Evolutionary conservation across 2,329 filamentous ascomycete species (phyloP).

Genomic region (Blumeria graminis): DNA sequence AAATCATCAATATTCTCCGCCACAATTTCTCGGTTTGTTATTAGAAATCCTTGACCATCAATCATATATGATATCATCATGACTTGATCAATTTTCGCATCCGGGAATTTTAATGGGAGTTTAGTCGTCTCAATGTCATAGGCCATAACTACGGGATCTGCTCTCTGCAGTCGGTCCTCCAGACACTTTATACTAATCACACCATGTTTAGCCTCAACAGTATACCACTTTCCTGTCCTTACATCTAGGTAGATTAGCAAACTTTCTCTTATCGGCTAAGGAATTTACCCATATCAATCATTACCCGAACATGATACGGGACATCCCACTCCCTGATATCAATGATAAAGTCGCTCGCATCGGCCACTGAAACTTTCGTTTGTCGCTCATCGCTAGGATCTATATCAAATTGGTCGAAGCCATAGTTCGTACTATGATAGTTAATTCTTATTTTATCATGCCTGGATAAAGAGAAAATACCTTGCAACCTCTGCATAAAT

Average conservation of each 20-base stretch:
- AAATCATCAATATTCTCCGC: constrained; percentile 95
- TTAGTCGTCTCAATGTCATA: constrained; percentile 98
- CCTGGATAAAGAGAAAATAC: constrained; percentile 24
- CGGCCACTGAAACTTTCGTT: constrained; percentile 48
- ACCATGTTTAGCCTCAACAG: constrained; percentile 81
- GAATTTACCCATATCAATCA: constrained; percentile 63
- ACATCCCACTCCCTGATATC: constrained; percentile 99
- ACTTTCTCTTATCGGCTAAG: not conserved
- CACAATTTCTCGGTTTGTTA: constrained; percentile 93
- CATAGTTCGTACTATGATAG: constrained; percentile 38
- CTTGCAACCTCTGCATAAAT: constrained; percentile 90
- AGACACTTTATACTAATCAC: constrained; percentile 61
- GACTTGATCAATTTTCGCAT: constrained; percentile 80
- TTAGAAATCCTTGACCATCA: constrained; percentile 88
- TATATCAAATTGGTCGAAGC: constrained; percentile 91
- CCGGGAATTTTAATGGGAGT: constrained; percentile 84
- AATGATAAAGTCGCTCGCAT: constrained; percentile 91
- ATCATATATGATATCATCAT: constrained; percentile 99
- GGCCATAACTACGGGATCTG: constrained; percentile 95
- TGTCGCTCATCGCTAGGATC: constrained; percentile 57
- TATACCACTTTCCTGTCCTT: constrained; percentile 91
- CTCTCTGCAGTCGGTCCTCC: constrained; percentile 67
- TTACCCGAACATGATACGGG: constrained; percentile 94
- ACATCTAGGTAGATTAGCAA: constrained; percentile 39
- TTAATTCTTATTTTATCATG: constrained; percentile 7